Evolutionary conservation across 345 rosid genomes (phyloP), one percentile per base, ranked within the genome.

Genomic region (Sonneratia alba): DNA sequence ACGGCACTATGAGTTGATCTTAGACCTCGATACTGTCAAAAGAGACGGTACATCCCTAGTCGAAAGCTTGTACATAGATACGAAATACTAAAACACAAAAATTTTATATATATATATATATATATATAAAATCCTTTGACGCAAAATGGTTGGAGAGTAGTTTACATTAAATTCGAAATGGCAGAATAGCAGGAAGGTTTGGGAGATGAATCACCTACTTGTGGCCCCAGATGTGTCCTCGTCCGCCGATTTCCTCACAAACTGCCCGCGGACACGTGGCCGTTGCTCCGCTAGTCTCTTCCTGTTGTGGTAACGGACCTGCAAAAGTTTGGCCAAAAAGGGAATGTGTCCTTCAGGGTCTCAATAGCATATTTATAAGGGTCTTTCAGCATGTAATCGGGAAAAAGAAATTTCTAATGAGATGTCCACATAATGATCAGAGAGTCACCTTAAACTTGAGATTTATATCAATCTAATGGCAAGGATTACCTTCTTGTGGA

Each of bases 271-370:
- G 74, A 84, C 76, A n/a, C 86, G 86, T 68, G 89, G 88, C 45
- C 89, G 82, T 74, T 86, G 91, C 71, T 85, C 92, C 56, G 89
- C 91, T 69, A 88, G 69, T 75, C 74, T 87, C 80, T 85, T 90
- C 76, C 89, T 69, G 82, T 87, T 90, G 66, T 87, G 81, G 49
- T 85, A 88, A 66, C 85, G 83, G 12, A 88, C 96, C 91, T 90
- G 85, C 71, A 83, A 70, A 67, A 37, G 13, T 4, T 4, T 32
- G 38, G 27, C 18, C 1, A 42, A 40, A 16, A 36, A 38, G 27
- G 27, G 24, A 22, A 38, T 66, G 13, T 47, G 51, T 47, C 51
- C 51, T 47, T 13, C 37, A 18, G 32, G 24, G 48, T 37, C 47
- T 47, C 18, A 21, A 37, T 2, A 19, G 59, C 22, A 6, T 21